These are phyloP conservation scores for Cardamine occulta DNA, from an alignment of 345 rosid species.

Conservation along the genomic window DNA sequence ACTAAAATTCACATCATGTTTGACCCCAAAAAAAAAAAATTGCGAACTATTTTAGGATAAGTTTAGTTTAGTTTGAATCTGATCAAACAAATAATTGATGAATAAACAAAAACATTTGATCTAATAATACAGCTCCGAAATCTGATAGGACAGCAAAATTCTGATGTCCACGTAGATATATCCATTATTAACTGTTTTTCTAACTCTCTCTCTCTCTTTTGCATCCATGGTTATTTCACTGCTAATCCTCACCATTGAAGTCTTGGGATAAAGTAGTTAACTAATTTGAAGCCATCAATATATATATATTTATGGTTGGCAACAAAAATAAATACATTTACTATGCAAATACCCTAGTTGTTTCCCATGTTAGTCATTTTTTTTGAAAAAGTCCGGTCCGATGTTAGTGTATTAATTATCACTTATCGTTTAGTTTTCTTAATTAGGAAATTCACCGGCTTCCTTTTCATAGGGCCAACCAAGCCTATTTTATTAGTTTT, in stretches of 20 bases:
- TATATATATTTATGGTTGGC: conserved; percentile 26
- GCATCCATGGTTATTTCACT: background rate
- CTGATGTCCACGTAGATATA: background rate
- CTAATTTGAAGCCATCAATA: conserved; percentile 8
- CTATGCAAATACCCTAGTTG: conserved; percentile 36
- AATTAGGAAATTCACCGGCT: conserved; percentile 41
- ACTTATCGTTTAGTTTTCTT: conserved; percentile 33
- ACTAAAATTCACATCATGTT: no score
- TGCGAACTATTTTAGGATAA: background rate
- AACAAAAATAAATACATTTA: conserved; percentile 29
- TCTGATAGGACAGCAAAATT: background rate
- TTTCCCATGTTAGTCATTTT: conserved; percentile 40
- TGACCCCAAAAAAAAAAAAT: no score
- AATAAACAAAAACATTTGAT: conserved; percentile 1
- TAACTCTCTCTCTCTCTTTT: background rate
- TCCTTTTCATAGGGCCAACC: conserved; percentile 11
- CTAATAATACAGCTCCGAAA: conserved; percentile 8
- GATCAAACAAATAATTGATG: conserved; percentile 1
- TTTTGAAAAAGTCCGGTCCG: conserved; percentile 24
- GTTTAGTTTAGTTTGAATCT: conserved; percentile 4
- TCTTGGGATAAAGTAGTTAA: conserved; percentile 10
- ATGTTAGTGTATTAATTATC: conserved; percentile 43
- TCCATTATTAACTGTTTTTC: background rate
- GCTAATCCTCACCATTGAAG: conserved; percentile 3
- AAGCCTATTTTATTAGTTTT: no score